phyloP scores from a whole-genome alignment of 2,329 filamentous ascomycete genomes.

The Reticulascus tulasneorum region DNA sequence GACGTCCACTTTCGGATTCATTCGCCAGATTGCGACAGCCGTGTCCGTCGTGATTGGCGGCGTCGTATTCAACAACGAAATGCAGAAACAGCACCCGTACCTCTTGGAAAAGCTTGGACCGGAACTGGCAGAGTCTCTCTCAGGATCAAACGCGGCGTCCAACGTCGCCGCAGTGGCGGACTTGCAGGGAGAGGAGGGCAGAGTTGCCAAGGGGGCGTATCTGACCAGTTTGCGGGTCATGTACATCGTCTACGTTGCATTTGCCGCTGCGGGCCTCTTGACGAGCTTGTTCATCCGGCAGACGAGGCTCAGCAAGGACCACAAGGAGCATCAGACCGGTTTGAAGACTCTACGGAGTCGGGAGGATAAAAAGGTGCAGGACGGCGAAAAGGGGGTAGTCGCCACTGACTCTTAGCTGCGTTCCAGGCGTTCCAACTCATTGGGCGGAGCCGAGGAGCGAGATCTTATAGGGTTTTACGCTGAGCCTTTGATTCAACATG shows the following conservation, averaged over 20 bases:
- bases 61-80: slow-evolving; percentile 31
- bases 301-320: slow-evolving; percentile 48
- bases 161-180: slow-evolving; percentile 54
- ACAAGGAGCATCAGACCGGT: slow-evolving; percentile 57
- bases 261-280: slow-evolving; percentile 43
- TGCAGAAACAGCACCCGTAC: slow-evolving; percentile 31
- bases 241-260: slow-evolving; percentile 53
- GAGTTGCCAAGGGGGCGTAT: slow-evolving; percentile 41
- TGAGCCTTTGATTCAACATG: too few relatives aligned
- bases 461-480: too few relatives aligned
- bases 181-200: slow-evolving; percentile 42
- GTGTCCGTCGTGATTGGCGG: slow-evolving; percentile 56
- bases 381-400: too few relatives aligned
- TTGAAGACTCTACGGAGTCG: slow-evolving; percentile 34
- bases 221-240: slow-evolving; percentile 48
- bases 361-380: too few relatives aligned
- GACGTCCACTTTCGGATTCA: slow-evolving; percentile 58
- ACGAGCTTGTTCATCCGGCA: slow-evolving; percentile 45
- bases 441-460: too few relatives aligned
- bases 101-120: slow-evolving; percentile 48
- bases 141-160: slow-evolving; percentile 58
- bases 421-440: too few relatives aligned
- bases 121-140: slow-evolving; percentile 46
- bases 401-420: too few relatives aligned
- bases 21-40: slow-evolving; percentile 53